Base-by-base conservation (phyloP, 169 alveolate species). In the Eimeria acervulina region DNA sequence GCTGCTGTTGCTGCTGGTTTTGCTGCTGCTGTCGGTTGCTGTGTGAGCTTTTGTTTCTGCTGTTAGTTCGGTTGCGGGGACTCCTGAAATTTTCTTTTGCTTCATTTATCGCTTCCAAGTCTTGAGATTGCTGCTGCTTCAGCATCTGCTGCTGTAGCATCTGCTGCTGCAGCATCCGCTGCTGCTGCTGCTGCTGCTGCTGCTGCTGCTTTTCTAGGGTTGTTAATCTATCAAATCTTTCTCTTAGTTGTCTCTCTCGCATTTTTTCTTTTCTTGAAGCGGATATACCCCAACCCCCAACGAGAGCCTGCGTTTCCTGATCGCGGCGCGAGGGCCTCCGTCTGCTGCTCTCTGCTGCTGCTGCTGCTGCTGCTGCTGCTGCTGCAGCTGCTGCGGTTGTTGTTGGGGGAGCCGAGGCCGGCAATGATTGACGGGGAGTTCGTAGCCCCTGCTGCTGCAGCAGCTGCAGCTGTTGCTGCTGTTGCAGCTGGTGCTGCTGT, bases 261-360 rank as follows among this genome's bases (percentile, higher is more conserved):
- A 44, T 23, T 44, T 28, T 36, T 59, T 78, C 89, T 38, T 78
- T 63, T 38, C 40, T 19, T 38, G 89, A 40, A 1, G 33, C 66
- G 28, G 40, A 13, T 13, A 33, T 21, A 13, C 40, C 47, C 40
- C 89, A 17, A 13, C 89, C 63, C 33, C 89, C 89, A 12, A 78
- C 33, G n/a, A 78, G 89, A 33, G 89, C 89, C 89, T 78, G 89
- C 55, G 89, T 78, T 26, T 78, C 89, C 66, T 78, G 89, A 33
- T 78, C 89, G 19, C 89, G 59, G 26, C 44, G 40, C 38, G n/a
- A 15, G 23, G 89, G 89, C 63, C 63, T 15, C 76, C 59, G 7
- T 10, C 59, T 51, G 59, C 15, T 51, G 7, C 59, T 17, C 59
- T 17, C 15, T 51, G 59, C 59, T 51, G 59, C 59, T 51, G 59